Percentiles rank a stretch among this genome's conserved stretches.
phyloP scores from a whole-genome alignment of 2,329 filamentous ascomycete genomes.

The Colletotrichum tropicale region DNA sequence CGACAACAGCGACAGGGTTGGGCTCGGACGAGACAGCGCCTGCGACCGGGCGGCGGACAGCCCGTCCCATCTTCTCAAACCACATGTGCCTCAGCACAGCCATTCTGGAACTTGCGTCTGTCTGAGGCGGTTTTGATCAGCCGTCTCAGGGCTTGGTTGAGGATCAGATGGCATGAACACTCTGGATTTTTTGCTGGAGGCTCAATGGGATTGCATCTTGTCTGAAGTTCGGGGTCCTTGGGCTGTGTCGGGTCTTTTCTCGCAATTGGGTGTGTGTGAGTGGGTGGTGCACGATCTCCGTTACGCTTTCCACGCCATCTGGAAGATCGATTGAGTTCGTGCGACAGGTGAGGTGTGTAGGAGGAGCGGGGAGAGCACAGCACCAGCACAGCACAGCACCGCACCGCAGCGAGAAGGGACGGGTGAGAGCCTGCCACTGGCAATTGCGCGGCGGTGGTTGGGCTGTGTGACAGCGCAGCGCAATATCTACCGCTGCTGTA shows the following conservation, averaged over 20 bases:
- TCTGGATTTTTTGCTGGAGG: background rate
- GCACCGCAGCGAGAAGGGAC: background rate
- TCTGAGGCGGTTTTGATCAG: constrained; percentile 24
- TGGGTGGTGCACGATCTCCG: constrained; percentile 1
- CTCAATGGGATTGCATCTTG: background rate
- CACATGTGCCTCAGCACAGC: constrained; percentile 30
- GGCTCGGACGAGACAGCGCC: constrained; percentile 5
- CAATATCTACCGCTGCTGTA: background rate
- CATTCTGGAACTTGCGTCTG: constrained; percentile 19
- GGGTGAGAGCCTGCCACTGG: background rate
- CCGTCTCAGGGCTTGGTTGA: constrained; percentile 26
- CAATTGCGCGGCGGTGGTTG: background rate
- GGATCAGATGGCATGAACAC: constrained; percentile 21
- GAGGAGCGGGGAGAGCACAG: background rate
- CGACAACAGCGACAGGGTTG: background rate
- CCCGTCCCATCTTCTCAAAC: constrained; percentile 28
- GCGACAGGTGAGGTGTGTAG: background rate
- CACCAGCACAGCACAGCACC: background rate
- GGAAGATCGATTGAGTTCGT: constrained; percentile 16
- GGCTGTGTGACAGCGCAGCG: background rate
- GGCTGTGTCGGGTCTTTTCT: background rate
- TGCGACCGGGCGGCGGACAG: constrained; percentile 12
- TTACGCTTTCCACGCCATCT: constrained; percentile 14
- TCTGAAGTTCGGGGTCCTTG: background rate
- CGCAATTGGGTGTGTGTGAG: background rate